Percentiles rank a stretch among this genome's conserved stretches.
phyloP scores from a whole-genome alignment of 441 rosid genomes.

The Iberis amara region DNA sequence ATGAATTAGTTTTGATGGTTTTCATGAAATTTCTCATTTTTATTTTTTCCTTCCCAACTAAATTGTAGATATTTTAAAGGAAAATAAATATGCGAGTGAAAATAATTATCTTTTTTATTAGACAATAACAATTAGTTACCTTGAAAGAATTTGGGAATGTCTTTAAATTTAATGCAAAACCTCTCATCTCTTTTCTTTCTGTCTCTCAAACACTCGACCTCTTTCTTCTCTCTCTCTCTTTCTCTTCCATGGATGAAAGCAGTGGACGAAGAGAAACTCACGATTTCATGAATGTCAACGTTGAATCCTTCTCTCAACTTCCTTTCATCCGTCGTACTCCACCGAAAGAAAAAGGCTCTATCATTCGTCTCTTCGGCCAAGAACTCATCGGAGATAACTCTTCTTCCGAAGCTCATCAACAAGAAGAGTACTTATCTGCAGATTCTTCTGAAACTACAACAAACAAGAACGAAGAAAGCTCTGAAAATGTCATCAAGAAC shows the following conservation, averaged over 20 bases:
- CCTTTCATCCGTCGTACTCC: constrained; percentile 84
- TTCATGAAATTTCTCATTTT: too few relatives aligned
- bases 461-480: constrained; percentile 13
- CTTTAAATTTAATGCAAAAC: constrained; percentile 27
- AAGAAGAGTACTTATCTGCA: constrained; percentile 23
- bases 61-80: too few relatives aligned
- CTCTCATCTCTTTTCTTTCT: constrained; percentile 31
- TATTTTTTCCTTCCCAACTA: too few relatives aligned
- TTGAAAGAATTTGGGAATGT: constrained; percentile 18
- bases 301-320: constrained; percentile 89
- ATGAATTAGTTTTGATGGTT: too few relatives aligned
- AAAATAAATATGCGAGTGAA: too few relatives aligned
- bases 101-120: too few relatives aligned
- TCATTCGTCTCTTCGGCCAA: constrained; percentile 77
- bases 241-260: constrained; percentile 45
- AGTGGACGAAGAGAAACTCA: constrained; percentile 55
- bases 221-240: constrained; percentile 6
- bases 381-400: constrained; percentile 31
- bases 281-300: constrained; percentile 94
- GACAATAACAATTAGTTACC: constrained; percentile 25
- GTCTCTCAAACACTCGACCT: constrained; percentile 30
- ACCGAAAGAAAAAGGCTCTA: constrained; percentile 43
- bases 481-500: too few relatives aligned
- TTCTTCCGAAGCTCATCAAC: constrained; percentile 1
- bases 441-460: constrained; percentile 26